Evolutionary conservation across 2,329 filamentous ascomycete species (phyloP).

Genomic region (Clonostachys rhizophaga): DNA sequence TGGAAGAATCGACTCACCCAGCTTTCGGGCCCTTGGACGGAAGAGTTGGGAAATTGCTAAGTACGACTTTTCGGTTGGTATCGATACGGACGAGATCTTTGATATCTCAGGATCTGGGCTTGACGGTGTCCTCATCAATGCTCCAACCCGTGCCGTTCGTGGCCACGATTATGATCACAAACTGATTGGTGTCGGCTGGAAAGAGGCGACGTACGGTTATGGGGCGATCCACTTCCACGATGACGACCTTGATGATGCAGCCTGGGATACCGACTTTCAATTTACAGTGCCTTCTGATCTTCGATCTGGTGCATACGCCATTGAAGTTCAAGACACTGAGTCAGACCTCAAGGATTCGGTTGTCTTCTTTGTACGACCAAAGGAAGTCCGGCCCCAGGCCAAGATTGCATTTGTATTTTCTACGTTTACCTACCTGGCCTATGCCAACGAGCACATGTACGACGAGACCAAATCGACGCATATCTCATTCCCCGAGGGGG

Average conservation of each 20-base stretch:
- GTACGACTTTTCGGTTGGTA: conserved; percentile 13
- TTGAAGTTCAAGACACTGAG: conserved; percentile 13
- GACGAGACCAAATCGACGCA: conserved; percentile 16
- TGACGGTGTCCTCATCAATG: conserved; percentile 20
- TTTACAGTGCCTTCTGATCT: conserved; percentile 12
- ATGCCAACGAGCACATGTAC: conserved; percentile 29
- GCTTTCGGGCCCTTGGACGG: conserved; percentile 4
- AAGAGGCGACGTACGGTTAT: conserved; percentile 20
- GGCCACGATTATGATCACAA: conserved; percentile 22
- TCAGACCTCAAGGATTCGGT: conserved; percentile 14
- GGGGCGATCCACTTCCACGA: conserved; percentile 31
- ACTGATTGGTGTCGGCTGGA: conserved; percentile 19
- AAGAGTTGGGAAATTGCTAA: conserved; percentile 3
- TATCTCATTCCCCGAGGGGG: conserved; percentile 13
- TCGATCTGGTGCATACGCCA: conserved; percentile 17
- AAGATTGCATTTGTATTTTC: conserved; percentile 20
- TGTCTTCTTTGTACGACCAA: conserved; percentile 23
- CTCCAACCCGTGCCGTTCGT: conserved; percentile 21
- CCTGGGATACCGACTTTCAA: conserved; percentile 22
- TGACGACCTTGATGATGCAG: conserved; percentile 27
- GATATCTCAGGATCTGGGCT: conserved; percentile 15
- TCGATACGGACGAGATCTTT: conserved; percentile 12
- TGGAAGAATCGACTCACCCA: conserved; percentile 10
- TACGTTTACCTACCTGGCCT: conserved; percentile 29
- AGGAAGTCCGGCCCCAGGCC: conserved; percentile 3